Evolutionary conservation across 2,329 filamentous ascomycete genomes (phyloP).

Genomic region (Fusarium lyarnte): DNA sequence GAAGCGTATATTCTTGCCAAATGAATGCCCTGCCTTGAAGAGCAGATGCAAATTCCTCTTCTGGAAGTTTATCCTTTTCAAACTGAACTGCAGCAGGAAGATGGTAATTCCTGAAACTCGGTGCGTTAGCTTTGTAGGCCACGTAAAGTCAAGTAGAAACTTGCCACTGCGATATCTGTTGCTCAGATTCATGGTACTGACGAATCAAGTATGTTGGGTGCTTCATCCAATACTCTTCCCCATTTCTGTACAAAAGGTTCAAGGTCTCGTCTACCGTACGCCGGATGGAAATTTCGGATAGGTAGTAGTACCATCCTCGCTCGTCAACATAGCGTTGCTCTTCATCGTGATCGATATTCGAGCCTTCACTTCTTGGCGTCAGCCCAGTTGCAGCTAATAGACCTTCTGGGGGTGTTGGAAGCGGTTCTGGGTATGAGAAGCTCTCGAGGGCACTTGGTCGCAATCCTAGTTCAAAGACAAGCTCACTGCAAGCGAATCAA

Average conservation of each 20-base stretch:
- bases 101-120: not conserved
- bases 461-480: slow-evolving; percentile 10
- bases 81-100: slow-evolving; percentile 18
- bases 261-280: slow-evolving; percentile 32
- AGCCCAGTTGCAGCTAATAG: not conserved
- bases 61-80: not conserved
- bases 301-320: slow-evolving; percentile 35
- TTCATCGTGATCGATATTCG: not conserved
- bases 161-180: slow-evolving; percentile 22
- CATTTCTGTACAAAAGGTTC: not conserved
- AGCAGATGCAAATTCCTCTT: slow-evolving; percentile 15
- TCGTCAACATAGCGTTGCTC: slow-evolving; percentile 5
- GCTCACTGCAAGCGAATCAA: not conserved
- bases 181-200: slow-evolving; percentile 10
- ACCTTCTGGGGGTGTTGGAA: slow-evolving; percentile 23
- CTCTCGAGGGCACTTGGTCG: slow-evolving; percentile 22
- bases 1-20: slow-evolving; percentile 16
- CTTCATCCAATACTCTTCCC: slow-evolving; percentile 16
- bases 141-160: not conserved
- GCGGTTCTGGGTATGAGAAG: slow-evolving; percentile 32
- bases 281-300: slow-evolving; percentile 35
- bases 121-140: not conserved
- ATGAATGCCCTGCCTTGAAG: slow-evolving; percentile 9
- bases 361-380: not conserved
- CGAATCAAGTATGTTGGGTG: slow-evolving; percentile 3